Conservation (phyloP, 2,329 filamentous ascomycete genomes). For the Diaporthe nobilis region DNA sequence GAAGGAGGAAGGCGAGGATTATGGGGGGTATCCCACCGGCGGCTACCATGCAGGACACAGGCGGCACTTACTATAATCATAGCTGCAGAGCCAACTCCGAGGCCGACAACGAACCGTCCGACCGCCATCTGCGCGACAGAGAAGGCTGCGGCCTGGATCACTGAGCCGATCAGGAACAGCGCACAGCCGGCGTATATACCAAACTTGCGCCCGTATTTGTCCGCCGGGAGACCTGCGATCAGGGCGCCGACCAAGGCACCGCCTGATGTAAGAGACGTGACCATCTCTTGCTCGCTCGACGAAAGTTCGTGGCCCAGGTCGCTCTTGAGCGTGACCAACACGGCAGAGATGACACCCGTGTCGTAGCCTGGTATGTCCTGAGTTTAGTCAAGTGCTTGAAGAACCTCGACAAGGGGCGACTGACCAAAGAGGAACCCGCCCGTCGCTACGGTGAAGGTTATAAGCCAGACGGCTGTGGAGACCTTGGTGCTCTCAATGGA, state of each 20-base stretch:
- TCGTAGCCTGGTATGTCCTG: conserved; percentile 56
- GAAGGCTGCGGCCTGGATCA: conserved; percentile 54
- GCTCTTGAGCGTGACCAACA: conserved; percentile 57
- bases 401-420: not conserved
- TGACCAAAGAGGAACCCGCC: conserved; percentile 48
- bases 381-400: not conserved
- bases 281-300: conserved; percentile 59
- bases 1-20: conserved; percentile 53
- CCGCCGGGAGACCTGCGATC: conserved; percentile 54
- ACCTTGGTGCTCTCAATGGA: conserved; percentile 48
- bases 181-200: conserved; percentile 20
- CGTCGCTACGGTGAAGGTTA: conserved; percentile 48
- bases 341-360: conserved; percentile 63
- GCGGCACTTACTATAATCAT: conserved; percentile 51
- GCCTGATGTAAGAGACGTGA: conserved; percentile 60
- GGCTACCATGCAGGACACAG: conserved; percentile 51
- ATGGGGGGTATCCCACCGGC: conserved; percentile 57
- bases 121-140: conserved; percentile 59
- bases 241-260: conserved; percentile 60
- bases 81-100: conserved; percentile 57
- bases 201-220: conserved; percentile 47
- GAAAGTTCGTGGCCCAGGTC: conserved; percentile 53
- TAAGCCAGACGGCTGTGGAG: conserved; percentile 47
- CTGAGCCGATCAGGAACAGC: conserved; percentile 56
- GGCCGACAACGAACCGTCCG: conserved; percentile 58